phyloP scores from a whole-genome alignment of 75 land plant species.

The Pinus albicaulis region DNA sequence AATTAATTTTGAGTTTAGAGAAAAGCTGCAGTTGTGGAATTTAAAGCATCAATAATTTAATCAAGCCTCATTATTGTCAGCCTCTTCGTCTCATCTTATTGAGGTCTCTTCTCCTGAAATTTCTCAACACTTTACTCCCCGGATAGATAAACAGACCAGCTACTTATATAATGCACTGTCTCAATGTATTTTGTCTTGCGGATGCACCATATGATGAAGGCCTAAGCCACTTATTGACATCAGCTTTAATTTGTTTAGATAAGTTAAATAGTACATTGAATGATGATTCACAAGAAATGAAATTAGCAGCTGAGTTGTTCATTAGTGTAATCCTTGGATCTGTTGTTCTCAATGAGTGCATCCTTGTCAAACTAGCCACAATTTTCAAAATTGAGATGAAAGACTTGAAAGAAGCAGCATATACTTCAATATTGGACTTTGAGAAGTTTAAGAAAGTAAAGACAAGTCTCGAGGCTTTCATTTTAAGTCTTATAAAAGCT shows the following conservation, averaged over 20 bases:
- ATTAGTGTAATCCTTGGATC: slow-evolving; percentile 28
- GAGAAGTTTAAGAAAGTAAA: slow-evolving; percentile 12
- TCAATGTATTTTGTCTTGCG: slow-evolving; percentile 42
- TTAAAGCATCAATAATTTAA: too few relatives aligned
- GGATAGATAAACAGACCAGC: slow-evolving; percentile 19
- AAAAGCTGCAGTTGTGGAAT: too few relatives aligned
- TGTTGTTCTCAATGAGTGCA: slow-evolving; percentile 47
- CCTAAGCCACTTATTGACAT: slow-evolving; percentile 60
- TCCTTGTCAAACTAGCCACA: slow-evolving; percentile 59
- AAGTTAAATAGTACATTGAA: slow-evolving; percentile 1
- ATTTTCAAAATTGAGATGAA: slow-evolving; percentile 45
- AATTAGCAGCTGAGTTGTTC: slow-evolving; percentile 50
- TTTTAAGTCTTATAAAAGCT: slow-evolving; percentile 35
- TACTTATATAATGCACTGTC: slow-evolving; percentile 56
- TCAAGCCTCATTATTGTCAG: too few relatives aligned
- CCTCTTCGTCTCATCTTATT: too few relatives aligned
- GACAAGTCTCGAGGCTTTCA: slow-evolving; percentile 29
- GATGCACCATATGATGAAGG: slow-evolving; percentile 45
- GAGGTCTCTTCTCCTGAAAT: too few relatives aligned
- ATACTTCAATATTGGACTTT: slow-evolving; percentile 14
- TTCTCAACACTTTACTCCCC: too few relatives aligned
- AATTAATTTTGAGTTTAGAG: too few relatives aligned
- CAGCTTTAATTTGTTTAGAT: slow-evolving; percentile 41
- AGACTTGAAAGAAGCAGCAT: slow-evolving; percentile 31
- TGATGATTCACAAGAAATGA: slow-evolving; percentile 35